Base-by-base conservation (phyloP, 2,329 filamentous ascomycete species). In the Meredithiella fracta region DNA sequence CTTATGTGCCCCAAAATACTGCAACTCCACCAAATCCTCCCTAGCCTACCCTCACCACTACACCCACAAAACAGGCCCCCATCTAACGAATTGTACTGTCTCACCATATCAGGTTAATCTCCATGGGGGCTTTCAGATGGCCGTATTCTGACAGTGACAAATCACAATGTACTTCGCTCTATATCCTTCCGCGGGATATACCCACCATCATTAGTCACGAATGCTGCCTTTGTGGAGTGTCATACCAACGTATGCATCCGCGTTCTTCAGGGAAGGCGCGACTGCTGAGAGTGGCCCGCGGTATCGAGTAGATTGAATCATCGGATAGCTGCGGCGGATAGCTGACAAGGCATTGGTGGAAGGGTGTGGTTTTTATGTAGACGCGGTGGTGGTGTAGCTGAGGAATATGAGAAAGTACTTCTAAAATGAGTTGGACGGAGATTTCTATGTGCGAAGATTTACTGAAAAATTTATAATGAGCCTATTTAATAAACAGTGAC, bases 271-370 rank as follows among this genome's bases (percentile, higher is more conserved):
- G 47, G 52, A 51, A 26, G 56, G 31, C 44, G 56, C 51, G 56
- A 51, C 51, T 54, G 34, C 38, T 58, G 56, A 58, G 56, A 58
- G 51, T 51, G 47, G 17, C 29, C 56, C 56, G 51, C 52, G 56
- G 56, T 58, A 58, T 58, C 56, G 56, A 58, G 56, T 58, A 58
- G 56, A 58, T 58, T 58, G 26, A 38, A 54, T 54, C 55, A 47
- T 38, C 56, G 56, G 56, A 15, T 42, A 31, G 31, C 31, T 51
- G 34, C 56, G 47, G 51, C 22, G 44, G 44, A 22, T 26, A 14
- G 11, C 9, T 1, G 25, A 14, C n/a, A 34, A 17, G 49, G 25
- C 47, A 26, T 23, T 17, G 49, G 3, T 25, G 25, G n/a, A n/a
- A 11, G 7, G n/a, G 44, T 25, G 44, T 49, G 17, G n/a, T 15